Evolutionary conservation across 495 filamentous ascomycete genomes (phyloP), one percentile per base, ranked within the genome.

Genomic region (Copromyces sp.): DNA sequence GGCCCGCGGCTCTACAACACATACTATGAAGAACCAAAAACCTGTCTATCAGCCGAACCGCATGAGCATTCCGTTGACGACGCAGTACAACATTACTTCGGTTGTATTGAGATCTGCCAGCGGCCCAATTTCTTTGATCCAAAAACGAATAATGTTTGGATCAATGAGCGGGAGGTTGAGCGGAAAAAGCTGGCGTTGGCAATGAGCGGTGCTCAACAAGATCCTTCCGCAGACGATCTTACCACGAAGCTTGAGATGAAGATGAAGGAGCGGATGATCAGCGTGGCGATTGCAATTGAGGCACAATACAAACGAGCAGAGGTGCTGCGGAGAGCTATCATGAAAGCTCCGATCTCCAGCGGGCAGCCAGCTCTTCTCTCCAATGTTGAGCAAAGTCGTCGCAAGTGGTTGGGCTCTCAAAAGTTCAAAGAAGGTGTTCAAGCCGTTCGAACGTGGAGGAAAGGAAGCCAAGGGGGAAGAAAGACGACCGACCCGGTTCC

Each of bases 71-170:
- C 40, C 1, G 79, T 82, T 11, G 74, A 65, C 44, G 76, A 82
- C 39, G 76, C 75, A 41, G 35, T 80, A 14, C 71, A 78, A 9
- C 81, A 81, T 53, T 82, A 77, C 42, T 69, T 79, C 37, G 81
- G 79, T 24, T 82, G 81, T 42, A 79, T 82, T 35, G 70, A 78
- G 17, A 76, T 80, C 17, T 29, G 35, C 5, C 75, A 81, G 12
- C 75, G 76, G 5, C 24, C 72, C 2, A 2, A 47, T 0, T 81
- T 80, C 42, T 77, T 79, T n/a, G 32, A 70, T 3, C 41, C 17
- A 2, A 12, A 70, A 29, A 12, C 20, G 0, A 70, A 72, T 20
- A 0, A 9, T 3, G 71, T 81, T 12, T 79, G 78, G 78, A 1
- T 75, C 65, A 3, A 78, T 9, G 76, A 78, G 38, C 39, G 74